Percentiles rank a stretch among this genome's conserved stretches.
Conservation (phyloP, 1,284 basidiomycete genomes). For the Leccinum pachyderme region DNA sequence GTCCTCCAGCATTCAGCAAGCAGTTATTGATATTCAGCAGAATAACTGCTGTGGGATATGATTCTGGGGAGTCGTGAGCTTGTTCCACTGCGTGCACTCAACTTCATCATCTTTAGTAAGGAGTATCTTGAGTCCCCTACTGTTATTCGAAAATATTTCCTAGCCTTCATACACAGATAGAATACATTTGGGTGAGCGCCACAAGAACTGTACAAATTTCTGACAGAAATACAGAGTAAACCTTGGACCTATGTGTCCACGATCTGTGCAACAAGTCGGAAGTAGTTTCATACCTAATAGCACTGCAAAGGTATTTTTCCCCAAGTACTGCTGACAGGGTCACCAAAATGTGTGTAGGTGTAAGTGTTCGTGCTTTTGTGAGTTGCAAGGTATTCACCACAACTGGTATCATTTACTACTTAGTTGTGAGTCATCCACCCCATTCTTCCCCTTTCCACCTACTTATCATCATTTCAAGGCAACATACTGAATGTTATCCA, state of each 20-base stretch:
- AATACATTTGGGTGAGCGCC: background rate
- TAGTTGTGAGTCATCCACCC: conserved; percentile 5
- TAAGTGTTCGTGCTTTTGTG: background rate
- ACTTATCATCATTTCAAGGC: background rate
- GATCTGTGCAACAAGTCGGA: background rate
- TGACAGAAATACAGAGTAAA: background rate
- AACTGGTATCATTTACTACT: background rate
- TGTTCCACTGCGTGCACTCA: background rate
- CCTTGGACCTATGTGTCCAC: background rate
- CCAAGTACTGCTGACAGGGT: background rate
- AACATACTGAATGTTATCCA: background rate
- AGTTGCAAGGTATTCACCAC: background rate
- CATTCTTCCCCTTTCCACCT: background rate
- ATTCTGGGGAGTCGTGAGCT: background rate
- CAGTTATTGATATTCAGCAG: background rate
- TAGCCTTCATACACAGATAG: background rate
- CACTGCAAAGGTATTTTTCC: background rate
- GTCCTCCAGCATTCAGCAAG: background rate
- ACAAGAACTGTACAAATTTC: background rate
- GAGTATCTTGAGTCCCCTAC: background rate
- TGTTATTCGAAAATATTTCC: background rate
- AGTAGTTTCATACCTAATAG: background rate
- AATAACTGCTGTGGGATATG: background rate
- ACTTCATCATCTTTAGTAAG: background rate
- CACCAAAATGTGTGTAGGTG: background rate